phyloP scores from a whole-genome alignment of 2,329 filamentous ascomycete species.

The Fusarium sp. region DNA sequence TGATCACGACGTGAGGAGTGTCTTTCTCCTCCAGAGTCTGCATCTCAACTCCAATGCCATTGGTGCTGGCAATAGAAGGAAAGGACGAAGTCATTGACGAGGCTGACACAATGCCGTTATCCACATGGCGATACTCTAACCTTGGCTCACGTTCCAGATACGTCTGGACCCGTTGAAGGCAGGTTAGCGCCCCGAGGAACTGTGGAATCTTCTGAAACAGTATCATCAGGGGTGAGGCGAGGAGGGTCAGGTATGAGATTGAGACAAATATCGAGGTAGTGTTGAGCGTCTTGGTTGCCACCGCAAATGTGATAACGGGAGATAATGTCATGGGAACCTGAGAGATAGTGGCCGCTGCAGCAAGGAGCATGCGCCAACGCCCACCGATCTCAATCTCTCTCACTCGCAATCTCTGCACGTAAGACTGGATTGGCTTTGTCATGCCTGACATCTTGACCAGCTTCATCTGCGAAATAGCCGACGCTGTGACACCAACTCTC shows the following conservation, averaged over 20 bases:
- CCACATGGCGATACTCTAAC: background rate
- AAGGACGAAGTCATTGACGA: fast-evolving
- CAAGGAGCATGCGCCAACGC: slow-evolving; percentile 38
- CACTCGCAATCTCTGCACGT: slow-evolving; percentile 42
- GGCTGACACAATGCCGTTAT: fast-evolving
- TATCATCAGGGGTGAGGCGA: background rate
- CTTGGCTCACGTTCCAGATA: background rate
- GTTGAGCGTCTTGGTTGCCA: slow-evolving; percentile 44
- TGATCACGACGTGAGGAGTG: background rate
- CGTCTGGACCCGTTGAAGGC: background rate
- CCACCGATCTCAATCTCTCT: slow-evolving; percentile 44
- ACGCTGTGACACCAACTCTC: slow-evolving; percentile 45
- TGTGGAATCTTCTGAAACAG: background rate
- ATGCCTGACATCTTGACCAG: slow-evolving; percentile 46
- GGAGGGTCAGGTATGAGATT: background rate
- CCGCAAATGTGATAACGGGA: slow-evolving; percentile 48
- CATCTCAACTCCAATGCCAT: background rate
- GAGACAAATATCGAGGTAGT: slow-evolving; percentile 46
- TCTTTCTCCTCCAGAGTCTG: background rate
- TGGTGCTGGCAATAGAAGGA: background rate
- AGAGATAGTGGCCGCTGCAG: slow-evolving; percentile 44
- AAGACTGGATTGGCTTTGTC: slow-evolving; percentile 39
- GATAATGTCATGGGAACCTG: slow-evolving; percentile 46
- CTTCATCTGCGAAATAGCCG: slow-evolving; percentile 47
- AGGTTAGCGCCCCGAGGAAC: background rate